Percentiles rank a stretch among this genome's conserved stretches.
Conservation (phyloP, 768 basidiomycete species). For the Hericium alpestre region DNA sequence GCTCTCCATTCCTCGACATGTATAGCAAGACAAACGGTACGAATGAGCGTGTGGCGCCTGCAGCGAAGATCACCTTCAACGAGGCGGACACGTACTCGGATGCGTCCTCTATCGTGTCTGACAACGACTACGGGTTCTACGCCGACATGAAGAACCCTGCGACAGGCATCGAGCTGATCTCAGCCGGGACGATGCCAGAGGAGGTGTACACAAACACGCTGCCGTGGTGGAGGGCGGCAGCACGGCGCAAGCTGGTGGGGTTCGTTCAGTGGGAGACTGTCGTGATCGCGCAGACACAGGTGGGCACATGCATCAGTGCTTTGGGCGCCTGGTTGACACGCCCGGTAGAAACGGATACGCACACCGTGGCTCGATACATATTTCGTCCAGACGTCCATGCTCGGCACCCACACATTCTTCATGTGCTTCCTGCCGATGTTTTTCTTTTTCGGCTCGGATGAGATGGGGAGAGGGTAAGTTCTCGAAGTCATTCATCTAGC, state of each 20-base stretch:
- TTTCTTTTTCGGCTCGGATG: conserved; percentile 78
- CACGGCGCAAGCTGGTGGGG: conserved; percentile 44
- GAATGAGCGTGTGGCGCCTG: not conserved
- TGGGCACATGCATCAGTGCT: no score
- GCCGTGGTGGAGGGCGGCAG: conserved; percentile 52
- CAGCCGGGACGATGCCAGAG: conserved; percentile 20
- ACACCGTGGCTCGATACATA: conserved; percentile 65
- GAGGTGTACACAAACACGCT: conserved; percentile 59
- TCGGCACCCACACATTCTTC: conserved; percentile 89
- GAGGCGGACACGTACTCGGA: not conserved
- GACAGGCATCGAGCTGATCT: not conserved
- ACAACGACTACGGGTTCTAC: not conserved
- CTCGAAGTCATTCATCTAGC: not conserved
- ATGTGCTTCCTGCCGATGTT: conserved; percentile 78
- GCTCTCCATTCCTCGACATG: no score
- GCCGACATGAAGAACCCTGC: not conserved
- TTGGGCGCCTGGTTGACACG: no score
- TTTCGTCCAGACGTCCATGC: conserved; percentile 72
- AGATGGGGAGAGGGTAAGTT: conserved; percentile 64
- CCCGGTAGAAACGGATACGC: conserved; percentile 48
- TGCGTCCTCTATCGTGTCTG: not conserved
- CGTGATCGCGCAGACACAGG: conserved; percentile 61
- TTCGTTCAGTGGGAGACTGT: conserved; percentile 48
- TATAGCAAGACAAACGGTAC: no score
- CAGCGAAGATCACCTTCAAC: not conserved